Base-by-base conservation (phyloP, 345 rosid species). In the Bruguiera gymnorhiza region DNA sequence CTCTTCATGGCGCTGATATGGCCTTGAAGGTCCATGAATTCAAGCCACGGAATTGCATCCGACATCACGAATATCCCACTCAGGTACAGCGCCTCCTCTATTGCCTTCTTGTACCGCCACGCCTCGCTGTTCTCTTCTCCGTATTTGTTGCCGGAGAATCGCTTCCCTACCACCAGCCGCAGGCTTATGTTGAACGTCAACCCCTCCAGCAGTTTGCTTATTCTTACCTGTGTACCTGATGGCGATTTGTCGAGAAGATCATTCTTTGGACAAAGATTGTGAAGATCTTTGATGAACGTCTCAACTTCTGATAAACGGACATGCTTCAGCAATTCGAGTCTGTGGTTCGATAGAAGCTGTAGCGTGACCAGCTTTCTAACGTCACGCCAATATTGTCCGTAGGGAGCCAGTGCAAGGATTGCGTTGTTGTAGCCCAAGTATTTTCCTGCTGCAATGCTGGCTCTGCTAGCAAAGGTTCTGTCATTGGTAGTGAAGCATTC, bases 341-440 rank as follows among this genome's bases (percentile, higher is more conserved):
- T 75, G 60, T 78, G 83, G 43, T 54, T 76, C 0, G 93, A 86
- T 37, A 90, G 78, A 55, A 88, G 86, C 74, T 90, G 80, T 20
- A 82, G 69, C 37, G 84, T 84, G 61, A 78, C 66, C n/a, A 88
- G 66, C 72, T 85, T 88, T 37, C 96, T 83, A 36, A 90, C 60
- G 54, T 83, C 81, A 5, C 91, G 87, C 93, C 93, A 90, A 34
- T 88, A 86, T 21, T 76, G 73, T 19, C 93, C 93, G 24, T 90
- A 88, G 0, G 89, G 88, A 11, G 82, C 84, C 10, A 90, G 27
- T 6, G 83, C 73, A 2, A 90, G 70, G 6, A 62, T 5, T 7
- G 93, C 91, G 65, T 80, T 76, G 69, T 84, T 76, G 63, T 90
- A 88, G 19, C 92, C 92, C 20, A 90, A n/a, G 50, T 86, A 70